Evolutionary conservation across 2,329 filamentous ascomycete species (phyloP).

Genomic region (Helotiales sp.): DNA sequence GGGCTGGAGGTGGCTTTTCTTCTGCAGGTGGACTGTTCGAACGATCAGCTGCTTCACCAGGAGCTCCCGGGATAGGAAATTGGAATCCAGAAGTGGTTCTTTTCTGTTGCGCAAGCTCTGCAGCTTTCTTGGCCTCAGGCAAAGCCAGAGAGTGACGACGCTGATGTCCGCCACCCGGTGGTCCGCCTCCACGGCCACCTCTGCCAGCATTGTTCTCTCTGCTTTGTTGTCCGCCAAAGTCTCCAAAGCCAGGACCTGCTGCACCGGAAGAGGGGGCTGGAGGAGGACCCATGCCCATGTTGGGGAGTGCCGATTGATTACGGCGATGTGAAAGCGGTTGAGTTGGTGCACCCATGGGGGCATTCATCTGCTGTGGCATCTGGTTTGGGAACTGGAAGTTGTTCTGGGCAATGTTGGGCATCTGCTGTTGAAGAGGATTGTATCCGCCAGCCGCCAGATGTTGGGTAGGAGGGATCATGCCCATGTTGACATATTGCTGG

Average conservation of each 20-base stretch:
- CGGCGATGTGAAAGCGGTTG: slow-evolving; percentile 89
- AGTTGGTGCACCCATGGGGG: slow-evolving; percentile 75
- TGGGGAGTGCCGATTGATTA: slow-evolving; percentile 95
- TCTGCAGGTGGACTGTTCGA: slow-evolving; percentile 35
- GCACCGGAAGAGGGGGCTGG: slow-evolving; percentile 90
- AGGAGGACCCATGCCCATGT: slow-evolving; percentile 85
- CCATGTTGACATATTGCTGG: slow-evolving; percentile 97
- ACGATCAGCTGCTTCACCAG: slow-evolving; percentile 59
- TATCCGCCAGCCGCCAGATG: slow-evolving; percentile 74
- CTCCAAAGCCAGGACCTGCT: slow-evolving; percentile 77
- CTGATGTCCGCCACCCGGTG: slow-evolving; percentile 79
- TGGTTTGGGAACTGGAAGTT: slow-evolving; percentile 89
- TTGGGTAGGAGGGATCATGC: slow-evolving; percentile 88
- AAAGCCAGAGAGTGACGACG: slow-evolving; percentile 93
- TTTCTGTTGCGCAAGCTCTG: slow-evolving; percentile 95
- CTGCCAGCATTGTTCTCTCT: slow-evolving; percentile 70
- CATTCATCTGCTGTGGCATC: slow-evolving; percentile 73
- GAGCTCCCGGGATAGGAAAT: slow-evolving; percentile 79
- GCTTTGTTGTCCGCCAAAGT: slow-evolving; percentile 71
- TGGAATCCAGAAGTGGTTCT: slow-evolving; percentile 92
- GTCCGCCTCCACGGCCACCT: slow-evolving; percentile 74
- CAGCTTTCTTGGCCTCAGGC: slow-evolving; percentile 96
- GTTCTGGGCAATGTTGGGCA: slow-evolving; percentile 79
- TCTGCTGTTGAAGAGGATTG: slow-evolving; percentile 78
- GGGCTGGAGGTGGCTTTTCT: slow-evolving; percentile 36